These are phyloP conservation scores for Populus hybrid DNA, from an alignment of 441 rosid genomes.

Conservation along the genomic window DNA sequence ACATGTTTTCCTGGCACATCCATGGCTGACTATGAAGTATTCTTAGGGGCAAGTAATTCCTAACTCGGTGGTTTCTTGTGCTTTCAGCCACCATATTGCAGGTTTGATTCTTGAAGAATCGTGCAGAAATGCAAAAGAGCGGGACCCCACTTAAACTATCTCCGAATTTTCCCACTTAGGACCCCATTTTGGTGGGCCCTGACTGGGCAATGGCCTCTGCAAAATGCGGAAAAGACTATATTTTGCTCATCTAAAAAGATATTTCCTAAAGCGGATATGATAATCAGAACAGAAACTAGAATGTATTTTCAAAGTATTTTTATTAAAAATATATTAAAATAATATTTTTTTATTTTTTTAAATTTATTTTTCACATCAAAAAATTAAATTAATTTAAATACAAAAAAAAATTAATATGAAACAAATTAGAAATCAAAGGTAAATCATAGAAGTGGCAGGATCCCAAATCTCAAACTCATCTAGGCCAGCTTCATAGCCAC, in stretches of 20 bases:
- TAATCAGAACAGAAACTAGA: background rate
- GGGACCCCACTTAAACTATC: background rate
- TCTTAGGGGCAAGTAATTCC: background rate
- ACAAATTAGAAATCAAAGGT: slow-evolving; percentile 1
- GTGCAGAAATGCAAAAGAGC: background rate
- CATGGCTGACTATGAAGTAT: background rate
- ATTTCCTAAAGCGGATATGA: background rate
- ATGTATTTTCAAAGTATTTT: too few species aligned
- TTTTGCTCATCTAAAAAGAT: background rate
- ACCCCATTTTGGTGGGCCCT: background rate
- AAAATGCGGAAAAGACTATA: background rate
- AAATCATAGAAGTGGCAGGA: slow-evolving; percentile 82
- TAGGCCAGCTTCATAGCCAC: slow-evolving; percentile 69
- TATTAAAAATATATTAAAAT: too few species aligned
- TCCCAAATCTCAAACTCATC: slow-evolving; percentile 97
- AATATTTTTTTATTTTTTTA: too few species aligned
- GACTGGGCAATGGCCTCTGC: background rate
- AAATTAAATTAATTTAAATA: too few species aligned
- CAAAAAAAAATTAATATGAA: too few species aligned
- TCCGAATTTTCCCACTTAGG: background rate
- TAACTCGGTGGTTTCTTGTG: background rate
- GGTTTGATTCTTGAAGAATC: background rate
- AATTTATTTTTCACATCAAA: too few species aligned
- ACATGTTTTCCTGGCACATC: background rate
- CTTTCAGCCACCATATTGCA: background rate